These are phyloP conservation scores for Morella rubra DNA, from an alignment of 306 rosid genomes.

Conservation along the genomic window DNA sequence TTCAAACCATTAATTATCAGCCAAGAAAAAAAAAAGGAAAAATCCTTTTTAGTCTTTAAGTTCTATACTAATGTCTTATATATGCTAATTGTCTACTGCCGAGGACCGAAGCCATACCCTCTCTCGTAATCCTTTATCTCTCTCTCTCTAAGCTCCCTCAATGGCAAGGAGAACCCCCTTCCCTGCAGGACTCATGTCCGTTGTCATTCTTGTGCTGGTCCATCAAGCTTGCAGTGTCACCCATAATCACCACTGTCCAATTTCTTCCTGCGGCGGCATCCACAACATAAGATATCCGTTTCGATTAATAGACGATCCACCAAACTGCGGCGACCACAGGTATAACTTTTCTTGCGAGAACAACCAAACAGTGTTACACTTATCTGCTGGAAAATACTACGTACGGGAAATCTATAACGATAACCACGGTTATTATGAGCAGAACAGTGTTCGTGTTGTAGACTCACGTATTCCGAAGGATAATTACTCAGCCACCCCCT, in stretches of 20 bases:
- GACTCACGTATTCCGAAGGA: slow-evolving; percentile 1
- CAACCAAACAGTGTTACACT: neutral
- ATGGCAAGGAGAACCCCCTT: neutral
- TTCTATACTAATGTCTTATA: too few relatives aligned
- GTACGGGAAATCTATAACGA: slow-evolving; percentile 34
- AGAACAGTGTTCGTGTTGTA: neutral
- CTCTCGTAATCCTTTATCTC: neutral
- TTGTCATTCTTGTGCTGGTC: neutral
- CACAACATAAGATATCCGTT: slow-evolving; percentile 31
- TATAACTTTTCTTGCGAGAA: slow-evolving; percentile 25
- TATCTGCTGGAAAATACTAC: neutral
- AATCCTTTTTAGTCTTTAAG: too few relatives aligned
- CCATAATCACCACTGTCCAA: neutral
- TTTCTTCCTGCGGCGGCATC: slow-evolving; percentile 23
- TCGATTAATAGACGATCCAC: slow-evolving; percentile 5
- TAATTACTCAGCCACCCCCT: slow-evolving; percentile 26
- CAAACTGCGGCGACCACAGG: neutral
- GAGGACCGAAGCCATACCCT: neutral
- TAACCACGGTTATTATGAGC: too few relatives aligned
- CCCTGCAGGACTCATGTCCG: neutral
- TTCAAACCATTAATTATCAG: too few relatives aligned
- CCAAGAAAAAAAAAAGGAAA: too few relatives aligned
- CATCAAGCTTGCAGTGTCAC: neutral
- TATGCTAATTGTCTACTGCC: neutral
- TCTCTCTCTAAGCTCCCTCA: neutral